A percentile compares a stretch with the other conserved stretches of the same genome.
Conservation (phyloP, 805 yeast genomes). For the Metschnikowia aberdeeniae region DNA sequence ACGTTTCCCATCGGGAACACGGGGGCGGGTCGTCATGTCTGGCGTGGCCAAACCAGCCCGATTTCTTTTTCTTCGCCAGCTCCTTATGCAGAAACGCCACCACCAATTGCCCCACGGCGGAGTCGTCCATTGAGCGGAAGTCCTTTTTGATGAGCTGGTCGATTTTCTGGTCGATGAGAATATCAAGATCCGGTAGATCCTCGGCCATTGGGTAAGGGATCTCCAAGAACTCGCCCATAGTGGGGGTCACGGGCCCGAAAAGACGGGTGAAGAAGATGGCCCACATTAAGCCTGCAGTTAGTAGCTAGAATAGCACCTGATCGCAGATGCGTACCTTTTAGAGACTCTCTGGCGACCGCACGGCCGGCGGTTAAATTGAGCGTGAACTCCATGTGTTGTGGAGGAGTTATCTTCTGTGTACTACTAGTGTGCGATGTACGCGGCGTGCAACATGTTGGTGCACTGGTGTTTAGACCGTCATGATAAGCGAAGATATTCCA, state of each 20-base stretch:
- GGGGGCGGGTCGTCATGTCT: conserved; percentile 33
- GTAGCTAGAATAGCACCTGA: conserved; percentile 1
- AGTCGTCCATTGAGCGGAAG: conserved; percentile 19
- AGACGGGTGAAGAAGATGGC: conserved; percentile 65
- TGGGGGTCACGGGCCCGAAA: conserved; percentile 61
- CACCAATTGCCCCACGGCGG: conserved; percentile 29
- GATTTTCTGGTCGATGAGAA: conserved; percentile 35
- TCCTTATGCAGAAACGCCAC: conserved; percentile 39
- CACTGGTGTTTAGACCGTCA: no score
- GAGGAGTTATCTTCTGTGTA: neutral
- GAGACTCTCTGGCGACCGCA: conserved; percentile 50
- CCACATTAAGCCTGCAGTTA: conserved; percentile 51
- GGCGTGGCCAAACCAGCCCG: conserved; percentile 51
- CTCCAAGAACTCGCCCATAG: conserved; percentile 50
- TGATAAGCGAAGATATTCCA: no score
- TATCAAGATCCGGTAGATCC: conserved; percentile 47
- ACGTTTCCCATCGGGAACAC: conserved; percentile 60
- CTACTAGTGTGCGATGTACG: neutral
- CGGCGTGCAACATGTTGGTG: no score
- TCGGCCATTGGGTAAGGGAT: conserved; percentile 55
- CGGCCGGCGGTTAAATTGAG: conserved; percentile 49
- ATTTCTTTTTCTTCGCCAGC: conserved; percentile 38
- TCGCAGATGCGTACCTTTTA: conserved; percentile 40
- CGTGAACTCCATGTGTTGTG: conserved; percentile 40
- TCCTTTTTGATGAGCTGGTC: conserved; percentile 28